Percentiles rank a stretch among this genome's conserved stretches.
phyloP scores from a whole-genome alignment of 176 grass and related monocot genomes.

The Calamus simplicifolius region DNA sequence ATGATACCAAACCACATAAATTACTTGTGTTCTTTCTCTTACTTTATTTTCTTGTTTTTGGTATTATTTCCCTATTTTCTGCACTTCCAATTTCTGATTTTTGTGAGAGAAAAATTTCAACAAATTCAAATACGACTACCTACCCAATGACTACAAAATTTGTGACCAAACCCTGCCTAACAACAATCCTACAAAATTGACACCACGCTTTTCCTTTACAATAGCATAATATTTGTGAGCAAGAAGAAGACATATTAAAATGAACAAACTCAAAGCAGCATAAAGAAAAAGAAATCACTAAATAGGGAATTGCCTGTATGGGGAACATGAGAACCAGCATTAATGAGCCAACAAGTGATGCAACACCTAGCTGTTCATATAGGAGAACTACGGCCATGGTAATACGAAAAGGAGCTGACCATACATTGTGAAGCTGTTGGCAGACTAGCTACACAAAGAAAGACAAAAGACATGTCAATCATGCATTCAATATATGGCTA shows the following conservation, averaged over 20 bases:
- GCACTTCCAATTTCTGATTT: too few species aligned
- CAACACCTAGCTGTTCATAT: slow-evolving; percentile 68
- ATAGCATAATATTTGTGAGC: too few species aligned
- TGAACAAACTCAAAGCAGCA: not conserved
- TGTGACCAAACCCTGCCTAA: too few species aligned
- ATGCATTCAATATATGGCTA: not conserved
- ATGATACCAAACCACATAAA: too few species aligned
- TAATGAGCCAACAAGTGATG: slow-evolving; percentile 67
- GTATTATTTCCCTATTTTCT: too few species aligned
- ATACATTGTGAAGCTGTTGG: slow-evolving; percentile 94
- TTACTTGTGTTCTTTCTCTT: too few species aligned
- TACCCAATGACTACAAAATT: too few species aligned
- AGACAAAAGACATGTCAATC: not conserved
- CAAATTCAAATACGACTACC: too few species aligned
- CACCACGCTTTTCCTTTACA: too few species aligned
- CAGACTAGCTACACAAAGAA: slow-evolving; percentile 74
- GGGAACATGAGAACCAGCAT: slow-evolving; percentile 86
- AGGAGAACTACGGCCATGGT: slow-evolving; percentile 67
- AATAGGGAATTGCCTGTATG: slow-evolving; percentile 56
- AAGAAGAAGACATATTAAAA: not conserved
- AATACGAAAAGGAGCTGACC: slow-evolving; percentile 99
- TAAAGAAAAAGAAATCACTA: not conserved
- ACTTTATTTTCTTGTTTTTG: too few species aligned
- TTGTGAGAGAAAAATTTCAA: too few species aligned
- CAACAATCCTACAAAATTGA: too few species aligned